These are phyloP conservation scores for Polyplosphaeria fusca DNA, from an alignment of 495 filamentous ascomycete species.

Conservation along the genomic window DNA sequence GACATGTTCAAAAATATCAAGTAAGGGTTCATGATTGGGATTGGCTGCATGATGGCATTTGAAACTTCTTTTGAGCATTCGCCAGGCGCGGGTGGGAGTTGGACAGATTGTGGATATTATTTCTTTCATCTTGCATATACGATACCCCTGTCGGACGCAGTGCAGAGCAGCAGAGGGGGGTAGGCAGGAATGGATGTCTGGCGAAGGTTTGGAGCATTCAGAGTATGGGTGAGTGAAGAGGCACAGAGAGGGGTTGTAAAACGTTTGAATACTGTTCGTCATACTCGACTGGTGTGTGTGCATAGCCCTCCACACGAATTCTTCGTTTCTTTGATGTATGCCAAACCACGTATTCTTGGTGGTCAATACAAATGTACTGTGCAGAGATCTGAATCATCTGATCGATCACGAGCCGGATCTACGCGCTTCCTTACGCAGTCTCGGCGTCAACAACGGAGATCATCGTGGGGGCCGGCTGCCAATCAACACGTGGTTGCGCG, in stretches of 20 bases:
- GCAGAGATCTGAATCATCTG: too few species aligned
- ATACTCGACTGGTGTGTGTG: too few species aligned
- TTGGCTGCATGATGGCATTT: slow-evolving; percentile 21
- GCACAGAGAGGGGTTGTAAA: not conserved
- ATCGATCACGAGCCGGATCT: too few species aligned
- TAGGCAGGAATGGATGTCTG: slow-evolving; percentile 8
- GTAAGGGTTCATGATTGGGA: slow-evolving; percentile 22
- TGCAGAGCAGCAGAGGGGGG: not conserved
- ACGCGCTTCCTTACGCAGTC: too few species aligned
- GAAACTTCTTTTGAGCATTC: slow-evolving; percentile 13
- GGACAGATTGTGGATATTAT: slow-evolving; percentile 26
- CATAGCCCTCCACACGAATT: too few species aligned
- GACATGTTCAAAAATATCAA: slow-evolving; percentile 41
- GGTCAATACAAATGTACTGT: too few species aligned
- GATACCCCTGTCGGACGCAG: slow-evolving; percentile 17
- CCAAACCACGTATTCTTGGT: too few species aligned
- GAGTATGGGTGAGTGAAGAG: not conserved
- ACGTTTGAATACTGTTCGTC: too few species aligned
- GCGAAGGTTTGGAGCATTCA: not conserved
- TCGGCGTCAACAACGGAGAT: slow-evolving; percentile 3
- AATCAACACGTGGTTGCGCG: slow-evolving; percentile 13
- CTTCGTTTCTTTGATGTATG: too few species aligned
- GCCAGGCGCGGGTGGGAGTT: slow-evolving; percentile 15
- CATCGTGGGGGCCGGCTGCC: not conserved
- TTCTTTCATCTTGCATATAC: slow-evolving; percentile 29